These are phyloP conservation scores for Phytophthora parvispora DNA, from an alignment of 352 stramenopile species.

Conservation along the genomic window DNA sequence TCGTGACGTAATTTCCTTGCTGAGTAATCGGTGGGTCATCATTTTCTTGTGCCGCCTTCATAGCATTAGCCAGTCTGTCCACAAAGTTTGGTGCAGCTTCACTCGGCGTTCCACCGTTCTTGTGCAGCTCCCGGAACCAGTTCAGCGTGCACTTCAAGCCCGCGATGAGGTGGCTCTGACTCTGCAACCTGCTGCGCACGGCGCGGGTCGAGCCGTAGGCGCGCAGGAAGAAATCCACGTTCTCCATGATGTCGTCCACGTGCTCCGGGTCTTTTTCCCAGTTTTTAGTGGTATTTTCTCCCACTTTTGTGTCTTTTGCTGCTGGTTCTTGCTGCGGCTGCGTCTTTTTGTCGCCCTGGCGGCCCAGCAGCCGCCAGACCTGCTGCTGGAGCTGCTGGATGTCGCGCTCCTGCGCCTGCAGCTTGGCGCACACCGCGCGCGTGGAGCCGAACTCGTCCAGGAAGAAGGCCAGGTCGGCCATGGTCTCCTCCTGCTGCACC, in stretches of 20 bases:
- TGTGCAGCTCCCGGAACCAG: background rate
- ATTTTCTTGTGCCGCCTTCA: background rate
- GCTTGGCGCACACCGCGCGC: slow-evolving; percentile 11
- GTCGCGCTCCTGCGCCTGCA: slow-evolving; percentile 15
- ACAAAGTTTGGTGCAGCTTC: background rate
- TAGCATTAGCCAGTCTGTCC: background rate
- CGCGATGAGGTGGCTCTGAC: background rate
- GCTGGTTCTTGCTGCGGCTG: background rate
- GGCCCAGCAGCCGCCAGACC: background rate
- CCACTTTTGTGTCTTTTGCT: background rate
- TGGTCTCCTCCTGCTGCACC: slow-evolving; percentile 5
- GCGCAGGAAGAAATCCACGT: slow-evolving; percentile 15
- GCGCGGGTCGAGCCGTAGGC: slow-evolving; percentile 9
- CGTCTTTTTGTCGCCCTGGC: background rate
- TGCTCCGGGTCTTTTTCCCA: background rate
- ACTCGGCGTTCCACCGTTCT: background rate
- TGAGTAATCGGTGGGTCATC: background rate
- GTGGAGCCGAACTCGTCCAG: slow-evolving; percentile 25
- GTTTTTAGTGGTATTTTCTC: background rate
- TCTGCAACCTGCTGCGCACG: background rate
- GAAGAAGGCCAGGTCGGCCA: slow-evolving; percentile 18
- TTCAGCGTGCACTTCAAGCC: background rate
- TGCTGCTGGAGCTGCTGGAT: background rate
- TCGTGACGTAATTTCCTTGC: background rate
- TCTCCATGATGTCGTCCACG: slow-evolving; percentile 19